Evolutionary conservation across 805 yeast species (phyloP), one percentile per base, ranked within the genome.

Genomic region (Grigorovia humatica): DNA sequence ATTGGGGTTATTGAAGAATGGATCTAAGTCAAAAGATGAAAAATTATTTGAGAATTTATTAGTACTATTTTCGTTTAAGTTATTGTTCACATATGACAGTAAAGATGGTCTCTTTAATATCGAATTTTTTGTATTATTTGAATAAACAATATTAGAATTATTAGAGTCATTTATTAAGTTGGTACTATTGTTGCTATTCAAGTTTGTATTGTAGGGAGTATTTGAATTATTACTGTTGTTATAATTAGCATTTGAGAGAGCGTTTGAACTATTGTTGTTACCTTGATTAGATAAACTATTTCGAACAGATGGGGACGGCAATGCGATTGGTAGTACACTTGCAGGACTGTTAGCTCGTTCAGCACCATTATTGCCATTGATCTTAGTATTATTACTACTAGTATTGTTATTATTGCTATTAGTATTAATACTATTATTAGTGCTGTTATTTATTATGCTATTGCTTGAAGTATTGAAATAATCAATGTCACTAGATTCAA

Each of bases 401-500:
- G 4, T 38, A n/a, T 38, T 38, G 15, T 38, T 38, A n/a, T 38
- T 38, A 38, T 38, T 38, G 15, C 17, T n/a, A 38, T 13, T 15
- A 38, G n/a, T 38, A 38, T 35, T 35, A 35, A 8, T 35, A 35
- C 4, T 38, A 38, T n/a, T 38, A 38, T 8, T 38, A 38, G 2
- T 38, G 13, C 4, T 29, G 42, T 18, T 47, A 41, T 18, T 42
- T 43, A 46, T 55, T 32, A 32, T 9, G 8, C 38, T 32, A 30
- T 32, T 44, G 6, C 15, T 38, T 12, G 42, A 13, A 12, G 42
- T 45, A 32, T 38, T 52, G 51, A 57, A 57, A 46, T 61, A 54
- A 43, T 64, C 63, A 40, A 59, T 48, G 42, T 63, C 65, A 13
- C 59, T 48, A 20, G 57, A 48, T 27, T 66, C 66, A 38, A 56